These are phyloP conservation scores for Mycena venus DNA, from an alignment of 768 basidiomycete species.

Conservation along the genomic window DNA sequence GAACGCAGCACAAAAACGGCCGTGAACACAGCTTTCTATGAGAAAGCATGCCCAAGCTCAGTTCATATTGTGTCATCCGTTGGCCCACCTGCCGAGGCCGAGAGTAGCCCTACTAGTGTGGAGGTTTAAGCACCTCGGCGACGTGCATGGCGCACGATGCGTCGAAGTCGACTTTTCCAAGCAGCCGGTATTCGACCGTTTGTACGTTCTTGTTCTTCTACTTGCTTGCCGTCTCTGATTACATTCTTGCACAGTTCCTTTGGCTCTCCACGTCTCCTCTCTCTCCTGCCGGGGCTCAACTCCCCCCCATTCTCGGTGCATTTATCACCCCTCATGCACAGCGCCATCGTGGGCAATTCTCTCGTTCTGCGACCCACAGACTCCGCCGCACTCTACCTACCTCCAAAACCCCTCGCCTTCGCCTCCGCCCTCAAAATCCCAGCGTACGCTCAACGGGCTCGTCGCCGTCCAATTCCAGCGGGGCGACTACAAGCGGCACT, in stretches of 20 bases:
- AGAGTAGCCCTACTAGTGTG: constrained; percentile 61
- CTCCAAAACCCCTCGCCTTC: constrained; percentile 24
- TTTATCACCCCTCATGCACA: constrained; percentile 68
- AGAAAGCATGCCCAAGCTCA: constrained; percentile 57
- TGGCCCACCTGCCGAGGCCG: constrained; percentile 50
- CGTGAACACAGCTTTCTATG: constrained; percentile 64
- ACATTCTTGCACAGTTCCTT: constrained; percentile 56
- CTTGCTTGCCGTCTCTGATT: background rate
- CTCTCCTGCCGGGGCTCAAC: constrained; percentile 57
- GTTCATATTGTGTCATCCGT: constrained; percentile 51
- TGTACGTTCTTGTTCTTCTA: constrained; percentile 50
- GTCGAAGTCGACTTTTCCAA: constrained; percentile 59
- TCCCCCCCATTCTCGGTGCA: constrained; percentile 59
- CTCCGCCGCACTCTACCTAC: constrained; percentile 35
- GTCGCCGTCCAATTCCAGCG: constrained; percentile 69
- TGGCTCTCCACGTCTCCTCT: constrained; percentile 54
- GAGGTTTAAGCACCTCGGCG: constrained; percentile 60
- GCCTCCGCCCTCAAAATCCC: background rate
- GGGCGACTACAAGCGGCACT: constrained; percentile 71
- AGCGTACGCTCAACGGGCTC: constrained; percentile 53
- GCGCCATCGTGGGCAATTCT: constrained; percentile 64
- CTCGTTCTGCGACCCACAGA: constrained; percentile 52
- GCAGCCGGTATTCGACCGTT: constrained; percentile 60
- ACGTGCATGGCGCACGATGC: constrained; percentile 50
- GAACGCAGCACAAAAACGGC: constrained; percentile 46